Conservation (phyloP, 331 rosid genomes). For the Pyrus hybrid region DNA sequence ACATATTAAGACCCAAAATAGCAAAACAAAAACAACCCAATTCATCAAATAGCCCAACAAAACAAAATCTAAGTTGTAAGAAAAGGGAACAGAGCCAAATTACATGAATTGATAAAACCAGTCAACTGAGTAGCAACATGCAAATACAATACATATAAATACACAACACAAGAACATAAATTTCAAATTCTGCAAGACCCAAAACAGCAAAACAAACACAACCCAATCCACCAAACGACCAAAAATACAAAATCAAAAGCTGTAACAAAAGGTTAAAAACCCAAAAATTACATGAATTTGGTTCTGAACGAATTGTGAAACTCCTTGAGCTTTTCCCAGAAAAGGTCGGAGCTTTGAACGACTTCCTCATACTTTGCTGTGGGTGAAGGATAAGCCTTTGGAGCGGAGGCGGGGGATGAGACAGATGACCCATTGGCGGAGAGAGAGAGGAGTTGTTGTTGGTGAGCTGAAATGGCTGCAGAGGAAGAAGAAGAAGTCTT, state of each 20-base stretch:
- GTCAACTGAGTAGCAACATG: neutral
- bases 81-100: neutral
- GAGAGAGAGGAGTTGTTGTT: slow-evolving; percentile 6
- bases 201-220: neutral
- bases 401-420: neutral
- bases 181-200: neutral
- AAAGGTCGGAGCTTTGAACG: slow-evolving; percentile 43
- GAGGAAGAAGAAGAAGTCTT: neutral
- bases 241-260: neutral
- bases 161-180: neutral
- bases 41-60: neutral
- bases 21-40: neutral
- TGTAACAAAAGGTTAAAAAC: neutral
- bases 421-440: slow-evolving; percentile 13
- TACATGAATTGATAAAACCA: slow-evolving; percentile 26
- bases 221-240: neutral
- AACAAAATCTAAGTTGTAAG: neutral
- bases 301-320: slow-evolving; percentile 48
- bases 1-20: neutral
- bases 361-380: slow-evolving; percentile 50
- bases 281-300: slow-evolving; percentile 37
- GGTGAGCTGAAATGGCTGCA: slow-evolving; percentile 17
- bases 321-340: slow-evolving; percentile 50
- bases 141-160: neutral
- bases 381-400: slow-evolving; percentile 44